Base-by-base conservation (phyloP, 106 monocot genomes). In the Platanthera guangdongensis region DNA sequence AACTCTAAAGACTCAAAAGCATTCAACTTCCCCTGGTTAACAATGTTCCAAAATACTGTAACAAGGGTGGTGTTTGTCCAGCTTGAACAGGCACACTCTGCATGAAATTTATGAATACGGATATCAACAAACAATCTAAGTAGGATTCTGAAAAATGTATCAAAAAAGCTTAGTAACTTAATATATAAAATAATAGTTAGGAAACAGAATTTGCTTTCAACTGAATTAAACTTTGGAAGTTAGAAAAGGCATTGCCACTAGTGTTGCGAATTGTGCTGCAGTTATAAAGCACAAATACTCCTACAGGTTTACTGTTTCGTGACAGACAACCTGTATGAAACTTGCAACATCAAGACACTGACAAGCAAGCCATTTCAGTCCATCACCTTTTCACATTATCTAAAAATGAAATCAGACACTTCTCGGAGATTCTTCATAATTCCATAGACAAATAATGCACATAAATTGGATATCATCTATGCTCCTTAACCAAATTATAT, bases 61-160 rank as follows among this genome's bases (percentile, higher is more conserved):
- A 75, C 39, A 97, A 73, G 30, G 97, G 97, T 68, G 97, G 97
- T 59, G 97, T 94, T 81, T 94, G 97, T 49, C 97, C 97, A 79
- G 88, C 51, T 90, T 99, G 97, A 10, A 99, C 94, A 47, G 97
- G 97, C 75, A 99, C 97, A 85, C 97, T 99, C 96, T 97, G 85
- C 71, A 82, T 28, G 12, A 70, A 53, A 55, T 14, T 19, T 25
- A 25, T 65, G 18, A 65, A 30, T 25, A 65, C 32, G 12, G 18
- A 30, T 32, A 25, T 2, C 32, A 65, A 30, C 32, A 19, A 65
- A 65, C 8, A 25, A 53, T 53, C 52, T 39, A 53, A 65, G 65
- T 10, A 30, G 32, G 28, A 65, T 32, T 65, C 10, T 12, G 32
- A 8, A 8, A 30, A 30, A 65, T 65, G 21, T 19, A 60, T 5